A percentile compares a stretch with the other conserved stretches of the same genome.
phyloP scores from a whole-genome alignment of 495 filamentous ascomycete genomes.

The Penicillium chermesinum region DNA sequence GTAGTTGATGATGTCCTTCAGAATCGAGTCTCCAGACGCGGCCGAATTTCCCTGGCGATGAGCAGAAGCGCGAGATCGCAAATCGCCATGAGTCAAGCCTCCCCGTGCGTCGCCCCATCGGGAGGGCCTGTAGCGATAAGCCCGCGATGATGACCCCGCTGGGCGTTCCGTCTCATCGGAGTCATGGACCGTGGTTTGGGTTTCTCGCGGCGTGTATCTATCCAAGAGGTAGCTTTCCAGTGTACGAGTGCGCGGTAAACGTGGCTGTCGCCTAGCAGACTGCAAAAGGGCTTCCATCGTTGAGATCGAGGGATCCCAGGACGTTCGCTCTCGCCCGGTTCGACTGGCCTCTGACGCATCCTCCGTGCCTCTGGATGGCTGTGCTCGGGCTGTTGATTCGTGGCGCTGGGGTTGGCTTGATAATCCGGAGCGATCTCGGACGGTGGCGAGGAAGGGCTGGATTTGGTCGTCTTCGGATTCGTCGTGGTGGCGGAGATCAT shows the following conservation, averaged over 20 bases:
- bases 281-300: conserved; percentile 45
- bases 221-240: conserved; percentile 46
- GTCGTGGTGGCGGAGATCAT: conserved; percentile 21
- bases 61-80: conserved; percentile 42
- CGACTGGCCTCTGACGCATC: neutral
- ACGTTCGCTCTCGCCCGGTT: neutral
- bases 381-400: conserved; percentile 13
- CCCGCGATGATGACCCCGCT: conserved; percentile 19
- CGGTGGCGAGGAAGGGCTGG: conserved; percentile 23
- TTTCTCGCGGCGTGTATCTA: conserved; percentile 27
- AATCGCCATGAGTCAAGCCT: conserved; percentile 37
- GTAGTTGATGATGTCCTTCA: conserved; percentile 63
- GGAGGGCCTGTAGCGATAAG: conserved; percentile 34
- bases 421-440: conserved; percentile 25
- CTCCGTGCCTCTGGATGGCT: conserved; percentile 1
- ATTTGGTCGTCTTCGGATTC: conserved; percentile 31
- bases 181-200: conserved; percentile 13
- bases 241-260: conserved; percentile 40
- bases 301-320: conserved; percentile 17
- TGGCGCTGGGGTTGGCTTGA: conserved; percentile 26
- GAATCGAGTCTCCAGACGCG: conserved; percentile 33
- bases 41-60: conserved; percentile 45
- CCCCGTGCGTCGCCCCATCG: conserved; percentile 29
- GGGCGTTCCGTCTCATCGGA: conserved; percentile 30
- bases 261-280: conserved; percentile 44